phyloP scores from a whole-genome alignment of 2,329 filamentous ascomycete species.

The Xylariaceae sp. region DNA sequence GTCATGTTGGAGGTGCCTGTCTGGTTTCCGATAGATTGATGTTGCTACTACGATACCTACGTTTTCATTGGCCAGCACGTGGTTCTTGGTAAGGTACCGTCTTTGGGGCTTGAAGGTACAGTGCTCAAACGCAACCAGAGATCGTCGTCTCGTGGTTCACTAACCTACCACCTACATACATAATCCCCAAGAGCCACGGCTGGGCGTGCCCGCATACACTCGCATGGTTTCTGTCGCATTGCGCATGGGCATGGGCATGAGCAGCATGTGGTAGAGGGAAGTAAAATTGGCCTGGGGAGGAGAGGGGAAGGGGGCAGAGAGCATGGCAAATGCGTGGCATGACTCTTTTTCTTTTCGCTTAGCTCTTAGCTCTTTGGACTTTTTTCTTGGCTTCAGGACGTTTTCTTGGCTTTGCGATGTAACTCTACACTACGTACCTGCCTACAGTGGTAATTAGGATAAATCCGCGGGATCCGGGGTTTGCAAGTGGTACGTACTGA shows the following conservation, averaged over 20 bases:
- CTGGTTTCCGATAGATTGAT: conserved; percentile 6
- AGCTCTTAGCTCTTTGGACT: background rate
- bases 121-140: conserved; percentile 1
- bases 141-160: background rate
- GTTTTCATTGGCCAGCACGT: no score
- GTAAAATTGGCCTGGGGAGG: no score
- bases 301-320: no score
- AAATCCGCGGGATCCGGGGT: background rate
- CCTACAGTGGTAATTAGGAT: conserved; percentile 11
- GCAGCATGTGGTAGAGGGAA: no score
- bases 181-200: conserved; percentile 9
- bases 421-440: conserved; percentile 6
- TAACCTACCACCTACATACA: no score
- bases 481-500: no score
- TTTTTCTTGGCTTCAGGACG: no score
- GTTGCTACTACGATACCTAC: no score
- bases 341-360: no score
- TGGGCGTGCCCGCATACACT: conserved; percentile 6
- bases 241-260: background rate
- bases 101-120: background rate
- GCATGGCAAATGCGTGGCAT: no score
- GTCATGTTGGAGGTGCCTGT: background rate
- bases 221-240: no score
- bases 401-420: no score
- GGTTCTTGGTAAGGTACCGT: conserved; percentile 2